These are phyloP conservation scores for Cyberlindnera xishuangbannaensis DNA, from an alignment of 805 yeast species.

Conservation along the genomic window DNA sequence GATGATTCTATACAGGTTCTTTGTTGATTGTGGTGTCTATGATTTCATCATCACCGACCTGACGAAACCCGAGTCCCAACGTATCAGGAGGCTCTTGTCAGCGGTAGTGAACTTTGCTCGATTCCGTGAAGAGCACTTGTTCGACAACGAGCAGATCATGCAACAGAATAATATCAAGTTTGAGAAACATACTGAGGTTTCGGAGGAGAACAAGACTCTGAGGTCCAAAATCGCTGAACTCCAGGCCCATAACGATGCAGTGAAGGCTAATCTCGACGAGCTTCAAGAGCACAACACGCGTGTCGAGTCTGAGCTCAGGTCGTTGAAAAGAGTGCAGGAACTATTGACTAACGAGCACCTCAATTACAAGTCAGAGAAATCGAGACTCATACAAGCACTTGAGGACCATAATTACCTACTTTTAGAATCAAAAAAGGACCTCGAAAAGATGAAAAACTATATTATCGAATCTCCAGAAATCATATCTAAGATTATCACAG, in stretches of 20 bases:
- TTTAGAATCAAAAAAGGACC: slow-evolving; percentile 49
- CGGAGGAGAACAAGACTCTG: slow-evolving; percentile 34
- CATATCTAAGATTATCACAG: slow-evolving; percentile 45
- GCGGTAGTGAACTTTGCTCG: slow-evolving; percentile 83
- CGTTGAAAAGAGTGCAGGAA: slow-evolving; percentile 59
- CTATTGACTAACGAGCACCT: slow-evolving; percentile 53
- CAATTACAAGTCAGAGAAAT: slow-evolving; percentile 58
- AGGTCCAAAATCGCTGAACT: slow-evolving; percentile 32
- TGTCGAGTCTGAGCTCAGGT: slow-evolving; percentile 56
- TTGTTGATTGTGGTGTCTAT: slow-evolving; percentile 66
- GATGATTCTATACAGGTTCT: slow-evolving; percentile 53
- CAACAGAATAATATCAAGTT: slow-evolving; percentile 45
- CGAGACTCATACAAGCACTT: slow-evolving; percentile 47
- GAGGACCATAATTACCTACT: slow-evolving; percentile 56
- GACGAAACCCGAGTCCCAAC: slow-evolving; percentile 65
- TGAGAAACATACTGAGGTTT: slow-evolving; percentile 38
- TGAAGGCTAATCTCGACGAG: slow-evolving; percentile 32
- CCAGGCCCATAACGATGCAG: slow-evolving; percentile 24
- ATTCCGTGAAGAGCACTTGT: slow-evolving; percentile 71
- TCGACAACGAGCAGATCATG: slow-evolving; percentile 61
- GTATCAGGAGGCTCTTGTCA: slow-evolving; percentile 63
- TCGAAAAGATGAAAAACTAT: slow-evolving; percentile 55
- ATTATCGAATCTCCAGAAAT: slow-evolving; percentile 55
- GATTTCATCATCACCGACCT: slow-evolving; percentile 76
- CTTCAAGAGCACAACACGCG: slow-evolving; percentile 45